phyloP scores from a whole-genome alignment of 2,329 filamentous ascomycete genomes.

The Thielaviopsis populi region DNA sequence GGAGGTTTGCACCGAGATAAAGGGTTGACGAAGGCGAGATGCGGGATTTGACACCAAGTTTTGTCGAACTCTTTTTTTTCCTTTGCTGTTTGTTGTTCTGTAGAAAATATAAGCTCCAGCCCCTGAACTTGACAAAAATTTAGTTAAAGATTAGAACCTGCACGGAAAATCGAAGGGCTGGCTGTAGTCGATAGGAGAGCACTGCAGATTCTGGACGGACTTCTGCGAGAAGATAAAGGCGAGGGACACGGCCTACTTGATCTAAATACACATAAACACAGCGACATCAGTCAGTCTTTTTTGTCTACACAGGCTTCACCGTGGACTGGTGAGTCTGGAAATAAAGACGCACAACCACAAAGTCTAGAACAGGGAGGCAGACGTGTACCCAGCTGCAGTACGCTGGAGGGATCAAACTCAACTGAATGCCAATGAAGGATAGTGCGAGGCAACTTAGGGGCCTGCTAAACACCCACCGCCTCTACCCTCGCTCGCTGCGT shows the following conservation, averaged over 20 bases:
- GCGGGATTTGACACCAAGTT: neutral
- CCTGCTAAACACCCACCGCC: neutral
- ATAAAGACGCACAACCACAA: too few relatives aligned
- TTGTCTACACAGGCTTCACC: too few relatives aligned
- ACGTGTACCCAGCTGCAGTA: neutral
- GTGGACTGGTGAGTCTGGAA: too few relatives aligned
- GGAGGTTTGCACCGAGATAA: neutral
- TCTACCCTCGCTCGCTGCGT: neutral
- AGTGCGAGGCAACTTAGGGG: neutral
- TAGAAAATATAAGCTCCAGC: neutral
- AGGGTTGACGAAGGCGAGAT: neutral
- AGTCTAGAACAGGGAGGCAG: too few relatives aligned
- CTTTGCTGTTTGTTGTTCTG: neutral
- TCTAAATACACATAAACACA: too few relatives aligned
- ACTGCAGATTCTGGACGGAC: too few relatives aligned
- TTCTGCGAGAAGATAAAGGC: too few relatives aligned
- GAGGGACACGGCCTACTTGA: too few relatives aligned
- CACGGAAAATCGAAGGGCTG: neutral
- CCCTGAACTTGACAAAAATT: neutral
- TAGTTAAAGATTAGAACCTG: neutral
- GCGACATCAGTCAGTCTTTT: too few relatives aligned
- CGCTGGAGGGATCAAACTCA: neutral
- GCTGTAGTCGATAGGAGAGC: neutral
- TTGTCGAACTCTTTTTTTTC: neutral
- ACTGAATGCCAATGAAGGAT: neutral